Percentiles rank a stretch among this genome's conserved stretches.
These are phyloP conservation scores for Arachis stenosperma DNA, from an alignment of 306 rosid species.

Conservation along the genomic window DNA sequence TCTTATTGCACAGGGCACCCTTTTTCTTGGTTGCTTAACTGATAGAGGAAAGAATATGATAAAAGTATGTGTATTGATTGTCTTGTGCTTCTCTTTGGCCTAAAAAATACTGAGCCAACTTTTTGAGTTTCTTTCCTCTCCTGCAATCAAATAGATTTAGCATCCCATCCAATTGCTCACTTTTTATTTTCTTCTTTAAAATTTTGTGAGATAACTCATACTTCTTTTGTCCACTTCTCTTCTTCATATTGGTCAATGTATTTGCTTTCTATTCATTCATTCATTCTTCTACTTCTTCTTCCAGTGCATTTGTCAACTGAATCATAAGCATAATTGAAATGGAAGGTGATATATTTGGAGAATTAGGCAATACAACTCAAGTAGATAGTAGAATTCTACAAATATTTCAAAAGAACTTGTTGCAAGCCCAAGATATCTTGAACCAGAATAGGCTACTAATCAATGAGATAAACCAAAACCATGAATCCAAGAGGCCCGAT, in stretches of 20 bases:
- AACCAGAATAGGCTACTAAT: constrained; percentile 85
- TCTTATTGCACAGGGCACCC: constrained; percentile 14
- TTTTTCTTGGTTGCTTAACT: constrained; percentile 55
- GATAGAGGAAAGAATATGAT: constrained; percentile 44
- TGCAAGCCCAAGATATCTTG: constrained; percentile 89
- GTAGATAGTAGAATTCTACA: constrained; percentile 68
- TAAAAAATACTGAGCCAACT: constrained; percentile 32
- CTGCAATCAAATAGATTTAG: constrained; percentile 40
- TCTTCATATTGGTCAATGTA: constrained; percentile 25
- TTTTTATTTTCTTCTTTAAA: constrained; percentile 26
- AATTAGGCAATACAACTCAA: constrained; percentile 60
- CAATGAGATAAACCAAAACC: constrained; percentile 91
- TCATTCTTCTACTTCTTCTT: constrained; percentile 25
- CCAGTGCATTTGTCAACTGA: constrained; percentile 55
- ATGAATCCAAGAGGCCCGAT: constrained; percentile 77
- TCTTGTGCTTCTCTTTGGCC: constrained; percentile 27
- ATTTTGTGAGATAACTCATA: constrained; percentile 18
- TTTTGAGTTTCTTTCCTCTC: constrained; percentile 37
- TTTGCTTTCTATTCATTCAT: constrained; percentile 21
- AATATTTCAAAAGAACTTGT: constrained; percentile 81
- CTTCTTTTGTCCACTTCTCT: constrained; percentile 16
- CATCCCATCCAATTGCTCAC: constrained; percentile 19
- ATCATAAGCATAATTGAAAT: constrained; percentile 43
- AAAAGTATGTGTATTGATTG: constrained; percentile 26
- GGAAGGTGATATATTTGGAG: constrained; percentile 78